Conservation (phyloP, 371 early-diverging fungal genomes). For the Mucor saturninus region DNA sequence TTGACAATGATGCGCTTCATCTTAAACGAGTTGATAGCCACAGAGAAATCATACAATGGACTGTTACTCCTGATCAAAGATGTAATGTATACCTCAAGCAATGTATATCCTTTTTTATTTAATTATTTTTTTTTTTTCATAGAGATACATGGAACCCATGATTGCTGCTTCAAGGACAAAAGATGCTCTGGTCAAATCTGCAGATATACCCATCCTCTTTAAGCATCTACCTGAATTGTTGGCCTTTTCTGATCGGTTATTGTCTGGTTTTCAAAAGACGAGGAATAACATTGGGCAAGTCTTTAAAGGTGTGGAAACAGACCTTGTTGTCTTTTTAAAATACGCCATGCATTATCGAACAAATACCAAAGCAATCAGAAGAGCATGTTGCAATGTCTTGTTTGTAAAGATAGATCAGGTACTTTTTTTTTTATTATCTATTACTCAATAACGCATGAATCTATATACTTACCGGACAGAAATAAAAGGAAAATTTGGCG, state of each 20-base stretch:
- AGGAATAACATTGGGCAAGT: slow-evolving; percentile 32
- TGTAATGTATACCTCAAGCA: slow-evolving; percentile 21
- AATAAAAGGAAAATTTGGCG: slow-evolving; percentile 38
- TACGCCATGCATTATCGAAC: slow-evolving; percentile 51
- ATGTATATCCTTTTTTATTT: no score
- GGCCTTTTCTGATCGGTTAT: slow-evolving; percentile 34
- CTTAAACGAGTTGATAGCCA: slow-evolving; percentile 28
- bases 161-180: slow-evolving; percentile 32
- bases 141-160: slow-evolving; percentile 48
- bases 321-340: slow-evolving; percentile 45
- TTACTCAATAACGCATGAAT: background rate
- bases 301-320: slow-evolving; percentile 34
- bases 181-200: slow-evolving; percentile 35
- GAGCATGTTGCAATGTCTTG: slow-evolving; percentile 45
- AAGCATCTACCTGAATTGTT: slow-evolving; percentile 43
- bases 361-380: slow-evolving; percentile 41
- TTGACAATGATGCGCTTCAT: slow-evolving; percentile 30
- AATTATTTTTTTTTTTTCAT: background rate
- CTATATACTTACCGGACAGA: background rate
- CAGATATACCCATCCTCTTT: slow-evolving; percentile 44
- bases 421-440: background rate
- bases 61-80: slow-evolving; percentile 38
- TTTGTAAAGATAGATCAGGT: slow-evolving; percentile 53
- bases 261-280: slow-evolving; percentile 21
- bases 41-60: slow-evolving; percentile 40